Conservation (phyloP, 352 stramenopile genomes). For the Phytophthora uliginosa region DNA sequence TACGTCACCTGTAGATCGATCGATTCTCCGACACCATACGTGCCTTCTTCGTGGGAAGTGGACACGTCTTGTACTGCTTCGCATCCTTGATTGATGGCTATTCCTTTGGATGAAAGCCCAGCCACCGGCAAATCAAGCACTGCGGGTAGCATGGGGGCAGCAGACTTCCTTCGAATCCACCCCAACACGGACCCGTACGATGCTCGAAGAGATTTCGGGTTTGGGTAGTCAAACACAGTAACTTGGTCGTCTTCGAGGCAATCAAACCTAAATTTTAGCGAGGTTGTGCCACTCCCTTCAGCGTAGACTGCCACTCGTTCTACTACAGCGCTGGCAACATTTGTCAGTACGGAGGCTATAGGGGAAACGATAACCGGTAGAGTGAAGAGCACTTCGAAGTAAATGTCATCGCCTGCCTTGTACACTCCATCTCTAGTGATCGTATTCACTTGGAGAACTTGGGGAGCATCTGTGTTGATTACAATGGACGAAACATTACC, state of each 20-base stretch:
- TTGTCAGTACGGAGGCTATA: constrained; percentile 52
- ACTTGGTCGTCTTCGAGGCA: constrained; percentile 48
- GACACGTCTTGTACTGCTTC: constrained; percentile 43
- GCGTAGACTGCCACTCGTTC: constrained; percentile 60
- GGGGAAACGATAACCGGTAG: constrained; percentile 54
- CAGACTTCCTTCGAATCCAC: constrained; percentile 58
- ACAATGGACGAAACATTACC: constrained; percentile 41
- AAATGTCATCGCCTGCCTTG: constrained; percentile 54
- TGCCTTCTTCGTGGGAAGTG: constrained; percentile 63
- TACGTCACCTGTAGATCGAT: constrained; percentile 69
- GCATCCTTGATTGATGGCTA: constrained; percentile 66
- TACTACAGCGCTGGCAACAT: constrained; percentile 22
- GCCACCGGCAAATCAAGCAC: constrained; percentile 46
- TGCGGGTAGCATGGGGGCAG: constrained; percentile 46
- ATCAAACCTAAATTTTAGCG: constrained; percentile 60
- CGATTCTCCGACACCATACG: constrained; percentile 61
- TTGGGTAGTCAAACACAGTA: constrained; percentile 52
- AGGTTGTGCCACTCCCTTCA: constrained; percentile 54
- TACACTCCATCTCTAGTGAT: constrained; percentile 76
- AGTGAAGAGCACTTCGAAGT: constrained; percentile 59
- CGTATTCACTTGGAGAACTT: constrained; percentile 50
- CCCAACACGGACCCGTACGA: constrained; percentile 55
- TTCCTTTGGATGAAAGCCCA: constrained; percentile 60
- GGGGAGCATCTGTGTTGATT: constrained; percentile 60
- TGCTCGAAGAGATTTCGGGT: constrained; percentile 43